Evolutionary conservation across 1,139 yeast genomes (phyloP).

Genomic region (Hansenula sp.): DNA sequence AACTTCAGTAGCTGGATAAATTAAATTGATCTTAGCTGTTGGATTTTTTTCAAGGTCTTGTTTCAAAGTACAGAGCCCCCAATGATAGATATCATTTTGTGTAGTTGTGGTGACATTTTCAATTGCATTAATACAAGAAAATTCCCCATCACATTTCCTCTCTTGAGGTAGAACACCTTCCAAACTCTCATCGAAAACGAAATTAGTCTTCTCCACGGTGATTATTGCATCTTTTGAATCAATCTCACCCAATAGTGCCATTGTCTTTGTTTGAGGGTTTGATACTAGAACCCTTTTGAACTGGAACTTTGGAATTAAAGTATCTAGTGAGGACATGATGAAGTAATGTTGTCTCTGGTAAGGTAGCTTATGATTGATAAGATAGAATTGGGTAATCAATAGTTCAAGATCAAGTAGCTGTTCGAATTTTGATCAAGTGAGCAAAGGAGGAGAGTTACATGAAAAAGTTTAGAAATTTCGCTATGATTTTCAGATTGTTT

Average conservation of each 20-base stretch:
- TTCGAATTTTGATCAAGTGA: too few species aligned
- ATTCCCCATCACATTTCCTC: constrained; percentile 26
- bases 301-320: constrained; percentile 29
- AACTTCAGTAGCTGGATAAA: constrained; percentile 86
- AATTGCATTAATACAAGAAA: constrained; percentile 29
- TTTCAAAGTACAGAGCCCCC: constrained; percentile 60
- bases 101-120: constrained; percentile 45
- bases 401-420: too few species aligned
- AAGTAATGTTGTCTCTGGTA: neutral
- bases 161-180: constrained; percentile 16
- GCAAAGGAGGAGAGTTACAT: neutral
- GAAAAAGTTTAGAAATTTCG: too few species aligned
- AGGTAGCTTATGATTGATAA: neutral
- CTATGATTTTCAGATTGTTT: too few species aligned
- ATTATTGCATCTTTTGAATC: constrained; percentile 61
- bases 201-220: constrained; percentile 69
- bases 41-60: constrained; percentile 50
- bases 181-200: constrained; percentile 29
- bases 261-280: constrained; percentile 62
- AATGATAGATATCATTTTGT: constrained; percentile 75
- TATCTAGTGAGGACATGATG: neutral
- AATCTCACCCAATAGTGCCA: constrained; percentile 66
- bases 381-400: neutral
- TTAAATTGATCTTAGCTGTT: constrained; percentile 68
- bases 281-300: constrained; percentile 41